A percentile compares a stretch with the other conserved stretches of the same genome.
phyloP scores from a whole-genome alignment of 2,329 filamentous ascomycete species.

The Acrocalymma vagum region DNA sequence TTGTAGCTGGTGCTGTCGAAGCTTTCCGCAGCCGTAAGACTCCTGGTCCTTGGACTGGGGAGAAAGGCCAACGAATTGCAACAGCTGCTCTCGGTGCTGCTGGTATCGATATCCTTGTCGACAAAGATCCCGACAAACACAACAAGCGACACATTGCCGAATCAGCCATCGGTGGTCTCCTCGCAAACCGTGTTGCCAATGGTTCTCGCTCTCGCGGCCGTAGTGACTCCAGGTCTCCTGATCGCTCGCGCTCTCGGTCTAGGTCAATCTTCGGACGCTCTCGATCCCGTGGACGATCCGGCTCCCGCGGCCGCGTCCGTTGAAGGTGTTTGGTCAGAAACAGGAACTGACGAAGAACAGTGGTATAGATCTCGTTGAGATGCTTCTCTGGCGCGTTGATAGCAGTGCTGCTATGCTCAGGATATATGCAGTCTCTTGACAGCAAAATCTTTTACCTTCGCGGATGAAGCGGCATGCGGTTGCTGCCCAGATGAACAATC shows the following conservation, averaged over 20 bases:
- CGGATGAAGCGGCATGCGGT: conserved; percentile 33
- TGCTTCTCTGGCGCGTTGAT: conserved; percentile 1
- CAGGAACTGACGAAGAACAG: too few relatives aligned
- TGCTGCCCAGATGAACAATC: conserved; percentile 47
- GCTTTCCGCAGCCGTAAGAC: conserved; percentile 91
- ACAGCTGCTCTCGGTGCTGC: conserved; percentile 88
- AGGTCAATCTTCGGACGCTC: conserved; percentile 42
- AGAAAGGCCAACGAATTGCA: conserved; percentile 89
- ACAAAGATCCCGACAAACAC: conserved; percentile 75
- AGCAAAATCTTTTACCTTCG: conserved; percentile 5
- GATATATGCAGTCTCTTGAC: conserved; percentile 8
- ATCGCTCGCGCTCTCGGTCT: conserved; percentile 73
- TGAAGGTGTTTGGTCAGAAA: too few relatives aligned
- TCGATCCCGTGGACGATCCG: conserved; percentile 65
- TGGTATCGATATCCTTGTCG: conserved; percentile 80
- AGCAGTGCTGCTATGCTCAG: neutral
- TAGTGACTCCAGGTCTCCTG: conserved; percentile 46
- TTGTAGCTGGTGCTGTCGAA: conserved; percentile 89
- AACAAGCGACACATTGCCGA: conserved; percentile 82
- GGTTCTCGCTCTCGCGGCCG: conserved; percentile 69
- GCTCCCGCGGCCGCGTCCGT: conserved; percentile 55
- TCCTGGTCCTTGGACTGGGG: conserved; percentile 86
- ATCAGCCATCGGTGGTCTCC: conserved; percentile 86
- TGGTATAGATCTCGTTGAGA: conserved; percentile 3
- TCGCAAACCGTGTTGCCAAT: conserved; percentile 86